Base-by-base conservation (phyloP, 768 basidiomycete species). In the Suillus variegatus region DNA sequence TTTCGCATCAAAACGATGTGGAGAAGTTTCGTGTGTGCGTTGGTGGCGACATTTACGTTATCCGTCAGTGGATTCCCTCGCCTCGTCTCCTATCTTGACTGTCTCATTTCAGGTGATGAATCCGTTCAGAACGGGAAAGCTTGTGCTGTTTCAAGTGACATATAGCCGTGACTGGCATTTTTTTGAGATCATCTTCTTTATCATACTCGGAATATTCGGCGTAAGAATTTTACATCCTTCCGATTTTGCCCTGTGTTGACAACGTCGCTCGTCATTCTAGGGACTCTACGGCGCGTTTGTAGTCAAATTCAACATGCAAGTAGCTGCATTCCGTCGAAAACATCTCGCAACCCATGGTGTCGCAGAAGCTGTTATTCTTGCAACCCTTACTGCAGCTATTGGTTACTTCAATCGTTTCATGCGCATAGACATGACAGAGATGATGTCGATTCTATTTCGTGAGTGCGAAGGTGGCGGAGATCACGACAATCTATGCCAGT, bases 1-100 rank as follows among this genome's bases (percentile, higher is more conserved):
- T 99, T 98, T 76, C 97, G 92, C 64, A 96, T 96, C 78, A 91
- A 94, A 77, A 99, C 97, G 6, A 97, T 99, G 95, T 99, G 97
- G 97, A 84, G 90, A 72, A 96, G 94, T 73, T 97, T 99, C 77
- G 91, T 99, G 74, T 99, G 97, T 76, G 97, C 97, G 41, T 83
- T 99, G 56, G 91, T 99, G 56, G 97, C 97, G 16, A 98, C 97
- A 0, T 93, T 99, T 70, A 97, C 97, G 0, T 81, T 99, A 40
- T 92, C 97, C 40, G 97, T 97, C 66, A 71, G 95, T 85, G 25
- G 10, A 56, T 70, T 64, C 66, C 66, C 66, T 74, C 67, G 28
- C 44, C 46, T 55, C 55, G 46, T 71, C 65, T 65, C 58, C 61
- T 63, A 57, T 36, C 32, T 63, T 70, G 73, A 60, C 18, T 69